Evolutionary conservation across 176 grass and related monocot species (phyloP).

Genomic region (Bothriochloa decipiens): DNA sequence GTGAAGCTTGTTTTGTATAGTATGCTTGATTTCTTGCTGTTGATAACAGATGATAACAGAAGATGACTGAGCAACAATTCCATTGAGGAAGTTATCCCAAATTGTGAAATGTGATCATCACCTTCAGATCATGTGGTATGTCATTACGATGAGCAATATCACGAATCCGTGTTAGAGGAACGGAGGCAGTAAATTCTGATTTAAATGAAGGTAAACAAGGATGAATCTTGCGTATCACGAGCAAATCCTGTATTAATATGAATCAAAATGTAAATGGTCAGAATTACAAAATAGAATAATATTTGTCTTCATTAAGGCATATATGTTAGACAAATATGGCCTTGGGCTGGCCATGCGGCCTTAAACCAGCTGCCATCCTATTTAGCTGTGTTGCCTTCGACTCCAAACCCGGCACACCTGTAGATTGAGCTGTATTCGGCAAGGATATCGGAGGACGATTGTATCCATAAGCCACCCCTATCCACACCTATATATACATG

Average conservation of each 20-base stretch:
- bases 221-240: conserved; percentile 88
- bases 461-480: neutral
- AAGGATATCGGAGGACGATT: neutral
- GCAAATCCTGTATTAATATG: conserved; percentile 55
- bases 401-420: neutral
- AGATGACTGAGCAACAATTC: conserved; percentile 36
- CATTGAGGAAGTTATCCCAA: conserved; percentile 8
- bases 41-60: conserved; percentile 47
- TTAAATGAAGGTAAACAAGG: conserved; percentile 98
- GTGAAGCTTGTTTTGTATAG: conserved; percentile 99
- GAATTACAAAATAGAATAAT: conserved; percentile 14
- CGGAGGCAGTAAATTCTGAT: conserved; percentile 96
- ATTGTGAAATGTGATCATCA: conserved; percentile 40
- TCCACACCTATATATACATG: neutral
- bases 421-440: neutral
- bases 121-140: conserved; percentile 97
- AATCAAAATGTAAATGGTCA: conserved; percentile 17
- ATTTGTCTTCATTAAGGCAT: neutral
- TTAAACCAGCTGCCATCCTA: neutral
- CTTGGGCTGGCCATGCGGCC: neutral
- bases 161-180: conserved; percentile 96
- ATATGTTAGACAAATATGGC: neutral
- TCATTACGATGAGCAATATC: conserved; percentile 97
- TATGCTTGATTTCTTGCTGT: conserved; percentile 99
- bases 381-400: neutral